A percentile compares a stretch with the other conserved stretches of the same genome.
These are phyloP conservation scores for Trametes meyenii DNA, from an alignment of 768 basidiomycete genomes.

Conservation along the genomic window DNA sequence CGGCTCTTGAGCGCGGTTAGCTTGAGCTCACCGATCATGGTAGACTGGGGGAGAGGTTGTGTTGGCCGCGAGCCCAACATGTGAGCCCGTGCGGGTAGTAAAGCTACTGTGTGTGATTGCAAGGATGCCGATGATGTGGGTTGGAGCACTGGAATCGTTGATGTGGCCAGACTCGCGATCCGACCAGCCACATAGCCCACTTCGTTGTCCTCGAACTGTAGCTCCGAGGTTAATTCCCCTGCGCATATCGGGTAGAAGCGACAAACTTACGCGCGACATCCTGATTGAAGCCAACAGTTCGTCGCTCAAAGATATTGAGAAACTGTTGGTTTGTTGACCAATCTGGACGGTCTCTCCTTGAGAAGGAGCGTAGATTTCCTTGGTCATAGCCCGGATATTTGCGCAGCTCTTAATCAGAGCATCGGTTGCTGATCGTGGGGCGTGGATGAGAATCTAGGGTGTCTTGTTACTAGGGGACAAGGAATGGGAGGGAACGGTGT, in stretches of 20 bases:
- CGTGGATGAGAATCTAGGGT: conserved; percentile 85
- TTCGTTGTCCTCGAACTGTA: conserved; percentile 96
- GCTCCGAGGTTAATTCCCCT: background rate
- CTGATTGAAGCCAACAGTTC: conserved; percentile 76
- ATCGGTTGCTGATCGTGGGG: conserved; percentile 63
- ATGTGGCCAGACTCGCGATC: conserved; percentile 82
- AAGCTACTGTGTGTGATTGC: conserved; percentile 1
- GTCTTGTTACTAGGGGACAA: conserved; percentile 3
- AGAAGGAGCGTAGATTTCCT: conserved; percentile 83
- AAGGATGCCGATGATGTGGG: conserved; percentile 43
- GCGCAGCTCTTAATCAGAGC: conserved; percentile 80
- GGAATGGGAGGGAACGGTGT: background rate
- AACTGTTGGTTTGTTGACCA: conserved; percentile 94
- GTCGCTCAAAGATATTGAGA: conserved; percentile 93
- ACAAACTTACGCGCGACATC: conserved; percentile 78
- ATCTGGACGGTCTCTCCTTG: conserved; percentile 83
- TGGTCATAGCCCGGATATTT: conserved; percentile 87
- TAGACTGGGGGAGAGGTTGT: conserved; percentile 77
- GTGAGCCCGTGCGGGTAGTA: conserved; percentile 37
- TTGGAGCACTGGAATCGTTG: conserved; percentile 88
- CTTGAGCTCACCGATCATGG: conserved; percentile 97
- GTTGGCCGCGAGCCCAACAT: conserved; percentile 68
- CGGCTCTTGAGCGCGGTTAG: conserved; percentile 86
- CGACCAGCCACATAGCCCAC: conserved; percentile 91
- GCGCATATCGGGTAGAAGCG: background rate